phyloP scores from a whole-genome alignment of 2,329 filamentous ascomycete species.

The Aphanocladium album region DNA sequence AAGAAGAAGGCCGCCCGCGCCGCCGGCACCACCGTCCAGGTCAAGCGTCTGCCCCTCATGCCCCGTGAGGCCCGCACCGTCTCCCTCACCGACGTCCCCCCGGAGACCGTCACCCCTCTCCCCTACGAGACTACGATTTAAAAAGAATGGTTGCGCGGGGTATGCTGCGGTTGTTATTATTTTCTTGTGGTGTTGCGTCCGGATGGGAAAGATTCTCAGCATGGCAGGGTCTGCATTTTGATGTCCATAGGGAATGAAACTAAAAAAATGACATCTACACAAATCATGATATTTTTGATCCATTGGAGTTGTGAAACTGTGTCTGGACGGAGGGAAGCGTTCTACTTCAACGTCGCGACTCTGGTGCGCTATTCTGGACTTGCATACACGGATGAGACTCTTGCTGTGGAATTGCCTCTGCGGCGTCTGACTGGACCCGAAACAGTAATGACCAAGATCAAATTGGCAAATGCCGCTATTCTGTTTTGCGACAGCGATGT shows the following conservation, averaged over 20 bases:
- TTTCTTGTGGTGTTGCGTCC: conserved; percentile 39
- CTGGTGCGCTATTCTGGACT: too few species aligned
- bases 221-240: conserved; percentile 28
- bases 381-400: too few species aligned
- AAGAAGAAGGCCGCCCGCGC: conserved; percentile 91
- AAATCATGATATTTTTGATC: neutral
- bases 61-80: conserved; percentile 80
- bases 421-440: too few species aligned
- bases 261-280: conserved; percentile 13
- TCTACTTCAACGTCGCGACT: neutral
- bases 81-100: conserved; percentile 73
- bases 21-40: conserved; percentile 77
- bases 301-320: neutral
- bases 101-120: conserved; percentile 86
- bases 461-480: too few species aligned
- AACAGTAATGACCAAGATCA: too few species aligned
- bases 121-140: conserved; percentile 99
- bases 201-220: conserved; percentile 40
- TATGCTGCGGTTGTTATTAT: conserved; percentile 29
- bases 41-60: conserved; percentile 82
- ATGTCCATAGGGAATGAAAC: conserved; percentile 17
- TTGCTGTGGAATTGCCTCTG: too few species aligned
- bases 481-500: too few species aligned
- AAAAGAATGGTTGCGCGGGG: conserved; percentile 26
- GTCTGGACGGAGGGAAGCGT: neutral